These are phyloP conservation scores for Solanum tacnaense DNA, from an alignment of 257 asterid species.

Conservation along the genomic window DNA sequence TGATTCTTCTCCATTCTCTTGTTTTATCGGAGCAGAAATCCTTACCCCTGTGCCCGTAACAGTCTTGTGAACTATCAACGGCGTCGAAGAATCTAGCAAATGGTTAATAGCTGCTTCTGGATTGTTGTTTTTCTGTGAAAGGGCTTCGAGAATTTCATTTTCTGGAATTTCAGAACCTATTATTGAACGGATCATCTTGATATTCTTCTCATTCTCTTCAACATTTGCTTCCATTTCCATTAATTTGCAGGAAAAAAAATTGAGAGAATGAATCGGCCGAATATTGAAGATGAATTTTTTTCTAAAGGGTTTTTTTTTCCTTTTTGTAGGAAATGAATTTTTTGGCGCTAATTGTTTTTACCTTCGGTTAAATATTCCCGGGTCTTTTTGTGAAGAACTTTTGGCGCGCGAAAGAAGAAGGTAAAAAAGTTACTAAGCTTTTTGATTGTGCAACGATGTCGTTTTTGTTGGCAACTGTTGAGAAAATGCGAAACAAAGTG, in stretches of 20 bases:
- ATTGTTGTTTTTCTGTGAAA: conserved; percentile 14
- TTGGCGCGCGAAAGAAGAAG: not conserved
- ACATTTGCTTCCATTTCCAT: conserved; percentile 11
- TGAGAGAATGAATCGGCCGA: not conserved
- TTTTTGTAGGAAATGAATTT: not conserved
- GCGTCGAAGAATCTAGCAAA: conserved; percentile 13
- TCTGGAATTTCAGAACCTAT: conserved; percentile 23
- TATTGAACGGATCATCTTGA: conserved; percentile 14
- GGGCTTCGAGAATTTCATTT: conserved; percentile 10
- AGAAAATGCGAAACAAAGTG: not conserved
- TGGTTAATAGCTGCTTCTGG: conserved; percentile 7
- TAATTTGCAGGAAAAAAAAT: not conserved
- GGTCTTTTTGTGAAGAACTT: not conserved
- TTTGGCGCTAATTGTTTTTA: conserved; percentile 18
- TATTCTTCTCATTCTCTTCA: conserved; percentile 11
- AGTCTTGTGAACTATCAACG: conserved; percentile 23
- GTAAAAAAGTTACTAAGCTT: not conserved
- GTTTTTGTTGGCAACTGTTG: not conserved
- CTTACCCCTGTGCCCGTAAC: conserved; percentile 48
- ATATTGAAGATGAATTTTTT: not conserved
- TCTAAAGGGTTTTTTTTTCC: no score
- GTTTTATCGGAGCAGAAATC: conserved; percentile 23
- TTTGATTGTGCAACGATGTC: not conserved
- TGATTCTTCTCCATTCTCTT: not conserved
- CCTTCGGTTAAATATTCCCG: not conserved